These are phyloP conservation scores for Davidsoniella eucalypti DNA, from an alignment of 2,329 filamentous ascomycete genomes.

Conservation along the genomic window DNA sequence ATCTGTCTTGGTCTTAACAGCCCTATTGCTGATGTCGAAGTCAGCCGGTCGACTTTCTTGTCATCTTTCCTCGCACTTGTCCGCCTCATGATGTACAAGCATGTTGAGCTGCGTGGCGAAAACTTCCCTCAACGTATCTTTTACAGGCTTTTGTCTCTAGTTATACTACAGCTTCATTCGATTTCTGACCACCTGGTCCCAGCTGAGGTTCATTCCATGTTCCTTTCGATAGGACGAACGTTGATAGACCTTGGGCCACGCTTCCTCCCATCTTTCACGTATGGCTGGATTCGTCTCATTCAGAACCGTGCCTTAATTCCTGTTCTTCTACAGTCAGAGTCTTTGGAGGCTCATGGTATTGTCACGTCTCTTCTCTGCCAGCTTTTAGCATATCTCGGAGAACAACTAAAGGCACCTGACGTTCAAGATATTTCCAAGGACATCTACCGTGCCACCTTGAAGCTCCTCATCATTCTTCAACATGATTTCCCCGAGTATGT, in stretches of 20 bases:
- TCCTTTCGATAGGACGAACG: constrained; percentile 28
- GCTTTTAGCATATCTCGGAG: constrained; percentile 57
- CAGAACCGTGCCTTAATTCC: constrained; percentile 77
- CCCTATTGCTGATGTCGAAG: constrained; percentile 3
- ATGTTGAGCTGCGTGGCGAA: constrained; percentile 66
- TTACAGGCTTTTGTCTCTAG: constrained; percentile 68
- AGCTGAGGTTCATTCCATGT: constrained; percentile 3
- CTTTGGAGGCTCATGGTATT: constrained; percentile 37
- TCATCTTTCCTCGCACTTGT: constrained; percentile 65
- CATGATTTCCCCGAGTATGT: constrained; percentile 94
- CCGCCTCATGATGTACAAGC: constrained; percentile 67
- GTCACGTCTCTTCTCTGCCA: constrained; percentile 69
- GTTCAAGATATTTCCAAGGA: constrained; percentile 58
- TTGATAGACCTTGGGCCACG: constrained; percentile 60
- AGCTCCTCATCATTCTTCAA: constrained; percentile 69
- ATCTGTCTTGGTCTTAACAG: constrained; percentile 37
- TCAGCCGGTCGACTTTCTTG: constrained; percentile 48
- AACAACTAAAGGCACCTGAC: constrained; percentile 59
- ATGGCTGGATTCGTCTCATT: constrained; percentile 68
- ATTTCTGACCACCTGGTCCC: not conserved
- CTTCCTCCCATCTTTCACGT: constrained; percentile 67
- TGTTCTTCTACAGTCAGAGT: constrained; percentile 40
- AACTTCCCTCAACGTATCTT: constrained; percentile 78
- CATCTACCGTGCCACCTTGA: constrained; percentile 68
- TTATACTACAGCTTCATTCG: constrained; percentile 45